These are phyloP conservation scores for Hygrophila difformis DNA, from an alignment of 257 asterid genomes.

Conservation along the genomic window DNA sequence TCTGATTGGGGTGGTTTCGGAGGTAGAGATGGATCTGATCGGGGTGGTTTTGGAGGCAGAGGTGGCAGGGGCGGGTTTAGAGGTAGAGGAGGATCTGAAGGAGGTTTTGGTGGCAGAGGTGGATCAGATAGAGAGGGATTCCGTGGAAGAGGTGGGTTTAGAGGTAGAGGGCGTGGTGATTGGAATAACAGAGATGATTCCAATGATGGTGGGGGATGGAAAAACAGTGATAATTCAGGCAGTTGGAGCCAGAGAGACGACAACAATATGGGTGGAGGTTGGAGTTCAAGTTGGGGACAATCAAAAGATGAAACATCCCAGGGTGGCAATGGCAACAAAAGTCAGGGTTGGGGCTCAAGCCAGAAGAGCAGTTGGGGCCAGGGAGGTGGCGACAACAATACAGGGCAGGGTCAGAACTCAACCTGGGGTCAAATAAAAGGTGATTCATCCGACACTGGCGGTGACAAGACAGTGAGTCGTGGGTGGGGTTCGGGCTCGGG, in stretches of 20 bases:
- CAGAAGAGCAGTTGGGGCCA: no score
- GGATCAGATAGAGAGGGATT: no score
- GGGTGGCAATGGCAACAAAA: constrained; percentile 8
- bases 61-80: constrained; percentile 39
- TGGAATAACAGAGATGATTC: constrained; percentile 56
- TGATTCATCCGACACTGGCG: background rate
- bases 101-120: constrained; percentile 39
- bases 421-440: background rate
- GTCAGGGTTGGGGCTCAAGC: background rate
- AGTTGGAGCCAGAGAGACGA: constrained; percentile 26
- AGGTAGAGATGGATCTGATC: constrained; percentile 54
- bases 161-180: constrained; percentile 66
- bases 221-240: constrained; percentile 33
- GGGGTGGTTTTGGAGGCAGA: constrained; percentile 26
- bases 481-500: no score
- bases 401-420: background rate
- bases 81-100: constrained; percentile 28
- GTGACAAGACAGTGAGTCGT: no score
- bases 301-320: constrained; percentile 17
- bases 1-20: constrained; percentile 54
- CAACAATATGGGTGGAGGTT: constrained; percentile 19
- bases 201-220: constrained; percentile 50
- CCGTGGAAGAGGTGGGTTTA: constrained; percentile 47
- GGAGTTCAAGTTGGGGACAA: constrained; percentile 27
- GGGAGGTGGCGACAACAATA: no score